phyloP scores from a whole-genome alignment of 345 rosid genomes.

The Eucalyptus sp. region DNA sequence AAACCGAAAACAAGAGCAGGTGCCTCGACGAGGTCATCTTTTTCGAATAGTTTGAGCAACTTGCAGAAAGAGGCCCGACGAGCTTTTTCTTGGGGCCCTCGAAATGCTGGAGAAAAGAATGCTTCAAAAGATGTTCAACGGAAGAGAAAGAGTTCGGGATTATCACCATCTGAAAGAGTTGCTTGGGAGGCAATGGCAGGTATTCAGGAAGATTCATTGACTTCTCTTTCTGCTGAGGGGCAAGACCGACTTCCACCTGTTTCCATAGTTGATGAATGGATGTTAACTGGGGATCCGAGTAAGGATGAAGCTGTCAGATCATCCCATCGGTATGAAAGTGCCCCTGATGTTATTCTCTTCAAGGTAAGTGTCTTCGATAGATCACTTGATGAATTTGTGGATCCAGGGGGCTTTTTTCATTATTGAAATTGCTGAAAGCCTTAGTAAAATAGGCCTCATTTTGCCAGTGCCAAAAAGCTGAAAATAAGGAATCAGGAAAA shows the following conservation, averaged over 20 bases:
- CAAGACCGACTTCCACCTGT: slow-evolving; percentile 86
- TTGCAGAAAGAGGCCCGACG: slow-evolving; percentile 92
- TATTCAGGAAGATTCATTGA: slow-evolving; percentile 66
- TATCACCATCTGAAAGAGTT: slow-evolving; percentile 71
- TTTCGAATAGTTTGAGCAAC: slow-evolving; percentile 79
- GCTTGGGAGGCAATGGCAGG: slow-evolving; percentile 99
- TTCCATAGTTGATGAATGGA: slow-evolving; percentile 92
- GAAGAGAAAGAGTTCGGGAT: slow-evolving; percentile 81
- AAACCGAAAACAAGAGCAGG: slow-evolving; percentile 54
- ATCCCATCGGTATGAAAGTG: slow-evolving; percentile 83
- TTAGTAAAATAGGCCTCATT: not conserved
- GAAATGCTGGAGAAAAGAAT: slow-evolving; percentile 66
- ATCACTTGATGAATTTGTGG: not conserved
- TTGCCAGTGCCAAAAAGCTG: not conserved
- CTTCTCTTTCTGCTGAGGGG: slow-evolving; percentile 56
- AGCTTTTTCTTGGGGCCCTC: slow-evolving; percentile 96
- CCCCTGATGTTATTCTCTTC: slow-evolving; percentile 87
- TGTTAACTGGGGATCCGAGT: slow-evolving; percentile 62
- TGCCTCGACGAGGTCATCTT: slow-evolving; percentile 52
- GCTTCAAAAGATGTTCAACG: slow-evolving; percentile 72
- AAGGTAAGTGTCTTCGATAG: slow-evolving; percentile 30
- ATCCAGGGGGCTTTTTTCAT: not conserved
- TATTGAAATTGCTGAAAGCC: not conserved
- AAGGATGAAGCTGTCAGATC: slow-evolving; percentile 83
- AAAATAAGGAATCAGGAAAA: not conserved